A percentile compares a stretch with the other conserved stretches of the same genome.
Evolutionary conservation across 352 stramenopile genomes (phyloP).

Genomic region (Phytopythium delawarense): DNA sequence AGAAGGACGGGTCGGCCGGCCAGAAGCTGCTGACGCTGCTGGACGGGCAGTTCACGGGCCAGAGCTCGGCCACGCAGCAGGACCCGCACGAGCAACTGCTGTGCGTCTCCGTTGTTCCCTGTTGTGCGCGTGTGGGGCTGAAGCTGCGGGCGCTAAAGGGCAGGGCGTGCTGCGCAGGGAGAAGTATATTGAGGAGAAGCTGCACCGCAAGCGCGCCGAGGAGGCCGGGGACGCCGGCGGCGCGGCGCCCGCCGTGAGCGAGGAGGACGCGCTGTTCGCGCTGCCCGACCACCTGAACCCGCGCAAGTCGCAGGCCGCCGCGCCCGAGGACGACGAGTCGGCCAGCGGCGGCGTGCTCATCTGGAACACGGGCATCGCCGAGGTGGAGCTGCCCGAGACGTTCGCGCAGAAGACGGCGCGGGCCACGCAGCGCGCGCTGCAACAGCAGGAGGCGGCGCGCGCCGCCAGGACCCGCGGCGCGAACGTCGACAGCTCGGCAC

Average conservation of each 20-base stretch:
- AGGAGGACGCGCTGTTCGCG: conserved; percentile 67
- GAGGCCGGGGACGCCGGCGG: background rate
- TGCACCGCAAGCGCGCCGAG: conserved; percentile 39
- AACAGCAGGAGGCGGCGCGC: conserved; percentile 19
- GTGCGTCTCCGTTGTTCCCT: conserved; percentile 14
- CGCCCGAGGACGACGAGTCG: conserved; percentile 22
- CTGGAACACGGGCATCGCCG: conserved; percentile 74
- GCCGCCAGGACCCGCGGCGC: background rate
- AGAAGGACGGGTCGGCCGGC: conserved; percentile 57
- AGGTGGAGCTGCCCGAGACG: conserved; percentile 61
- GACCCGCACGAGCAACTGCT: conserved; percentile 78
- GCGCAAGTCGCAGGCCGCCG: conserved; percentile 21
- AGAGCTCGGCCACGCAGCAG: conserved; percentile 49
- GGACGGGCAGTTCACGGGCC: conserved; percentile 77
- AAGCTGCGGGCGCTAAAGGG: too few relatives aligned
- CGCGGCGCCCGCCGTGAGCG: conserved; percentile 16
- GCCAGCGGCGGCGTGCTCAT: conserved; percentile 62
- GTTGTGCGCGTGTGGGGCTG: too few relatives aligned
- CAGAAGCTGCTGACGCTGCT: conserved; percentile 74
- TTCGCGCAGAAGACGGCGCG: conserved; percentile 49
- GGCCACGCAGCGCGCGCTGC: conserved; percentile 46
- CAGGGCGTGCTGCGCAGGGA: conserved; percentile 29
- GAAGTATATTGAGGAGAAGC: conserved; percentile 76
- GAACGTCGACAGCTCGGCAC: conserved; percentile 35
- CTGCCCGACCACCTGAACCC: conserved; percentile 54